Evolutionary conservation across 2,329 filamentous ascomycete genomes (phyloP).

Genomic region (Nothopassalora personata): DNA sequence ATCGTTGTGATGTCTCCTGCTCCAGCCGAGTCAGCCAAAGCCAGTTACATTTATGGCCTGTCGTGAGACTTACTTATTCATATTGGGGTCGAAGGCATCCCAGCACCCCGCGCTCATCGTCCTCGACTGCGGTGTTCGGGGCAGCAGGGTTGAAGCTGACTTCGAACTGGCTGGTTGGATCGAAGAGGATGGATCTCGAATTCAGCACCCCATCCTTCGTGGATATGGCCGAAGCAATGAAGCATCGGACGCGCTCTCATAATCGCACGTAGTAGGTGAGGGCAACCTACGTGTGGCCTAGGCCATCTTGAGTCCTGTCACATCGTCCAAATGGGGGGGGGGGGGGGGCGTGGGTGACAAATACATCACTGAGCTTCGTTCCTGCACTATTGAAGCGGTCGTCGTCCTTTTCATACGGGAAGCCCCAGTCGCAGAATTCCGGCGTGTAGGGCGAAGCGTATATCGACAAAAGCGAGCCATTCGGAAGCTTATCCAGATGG

Average conservation of each 20-base stretch:
- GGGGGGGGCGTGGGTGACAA: conserved; percentile 40
- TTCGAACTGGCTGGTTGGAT: conserved; percentile 9
- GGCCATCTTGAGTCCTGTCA: conserved; percentile 19
- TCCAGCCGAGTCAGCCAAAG: neutral
- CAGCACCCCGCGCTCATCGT: conserved; percentile 7
- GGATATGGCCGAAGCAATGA: conserved; percentile 57
- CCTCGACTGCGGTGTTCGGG: conserved; percentile 10
- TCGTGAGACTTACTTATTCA: neutral
- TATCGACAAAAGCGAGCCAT: conserved; percentile 46
- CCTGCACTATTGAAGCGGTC: conserved; percentile 28
- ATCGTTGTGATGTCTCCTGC: neutral
- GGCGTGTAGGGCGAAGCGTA: conserved; percentile 53
- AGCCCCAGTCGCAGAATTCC: conserved; percentile 49
- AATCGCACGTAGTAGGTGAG: conserved; percentile 44
- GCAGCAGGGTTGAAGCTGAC: conserved; percentile 20
- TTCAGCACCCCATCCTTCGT: conserved; percentile 55
- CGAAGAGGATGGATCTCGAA: neutral
- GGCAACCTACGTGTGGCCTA: conserved; percentile 41
- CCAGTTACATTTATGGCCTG: neutral
- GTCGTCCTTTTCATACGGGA: conserved; percentile 51
- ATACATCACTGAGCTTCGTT: conserved; percentile 21
- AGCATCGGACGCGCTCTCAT: conserved; percentile 41
- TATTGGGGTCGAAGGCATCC: conserved; percentile 6
- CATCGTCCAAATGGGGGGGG: conserved; percentile 21
- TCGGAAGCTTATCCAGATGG: conserved; percentile 42